These are phyloP conservation scores for Biscogniauxia mediterranea DNA, from an alignment of 2,329 filamentous ascomycete genomes.

Conservation along the genomic window DNA sequence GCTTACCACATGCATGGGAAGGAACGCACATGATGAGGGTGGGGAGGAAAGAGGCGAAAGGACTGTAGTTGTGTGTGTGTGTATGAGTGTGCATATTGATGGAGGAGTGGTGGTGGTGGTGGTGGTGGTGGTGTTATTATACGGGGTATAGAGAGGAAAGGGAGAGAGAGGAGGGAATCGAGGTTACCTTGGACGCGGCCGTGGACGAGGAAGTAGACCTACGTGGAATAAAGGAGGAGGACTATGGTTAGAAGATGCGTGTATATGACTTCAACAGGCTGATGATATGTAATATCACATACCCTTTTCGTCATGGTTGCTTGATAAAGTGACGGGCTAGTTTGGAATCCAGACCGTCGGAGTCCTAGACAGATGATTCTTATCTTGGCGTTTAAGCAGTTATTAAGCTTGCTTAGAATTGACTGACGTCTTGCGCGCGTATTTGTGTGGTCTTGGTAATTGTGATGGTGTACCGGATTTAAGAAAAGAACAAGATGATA, in stretches of 20 bases:
- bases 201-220: slow-evolving; percentile 65
- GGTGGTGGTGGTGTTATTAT: too few relatives aligned
- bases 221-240: not conserved
- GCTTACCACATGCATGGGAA: too few relatives aligned
- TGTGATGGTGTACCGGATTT: too few relatives aligned
- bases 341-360: not conserved
- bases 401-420: too few relatives aligned
- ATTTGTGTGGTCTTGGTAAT: too few relatives aligned
- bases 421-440: too few relatives aligned
- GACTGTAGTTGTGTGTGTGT: not conserved
- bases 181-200: slow-evolving; percentile 66
- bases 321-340: not conserved
- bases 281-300: not conserved
- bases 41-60: not conserved
- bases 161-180: too few relatives aligned
- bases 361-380: too few relatives aligned
- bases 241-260: not conserved
- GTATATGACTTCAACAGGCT: not conserved
- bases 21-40: not conserved
- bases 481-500: too few relatives aligned
- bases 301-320: slow-evolving; percentile 20
- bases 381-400: too few relatives aligned
- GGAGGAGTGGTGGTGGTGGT: not conserved
- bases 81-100: not conserved
- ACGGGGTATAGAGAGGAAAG: too few relatives aligned